phyloP scores from a whole-genome alignment of 306 rosid genomes.

The Casuarina glauca region DNA sequence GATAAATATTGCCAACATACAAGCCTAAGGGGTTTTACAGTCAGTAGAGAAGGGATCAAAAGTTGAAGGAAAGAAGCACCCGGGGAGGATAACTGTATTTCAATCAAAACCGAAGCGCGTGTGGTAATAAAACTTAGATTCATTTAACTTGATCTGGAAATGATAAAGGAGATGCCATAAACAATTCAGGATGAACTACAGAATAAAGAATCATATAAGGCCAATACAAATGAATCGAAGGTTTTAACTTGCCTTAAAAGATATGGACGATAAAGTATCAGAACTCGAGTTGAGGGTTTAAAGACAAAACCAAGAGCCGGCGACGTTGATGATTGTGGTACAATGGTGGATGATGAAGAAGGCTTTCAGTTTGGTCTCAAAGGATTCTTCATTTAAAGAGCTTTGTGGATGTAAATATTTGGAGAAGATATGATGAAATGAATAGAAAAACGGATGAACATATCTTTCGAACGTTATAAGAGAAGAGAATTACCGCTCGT shows the following conservation, averaged over 20 bases:
- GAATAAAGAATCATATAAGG: background rate
- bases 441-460: conserved; percentile 1
- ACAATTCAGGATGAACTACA: conserved; percentile 1
- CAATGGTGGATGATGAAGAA: background rate
- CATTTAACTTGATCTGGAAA: no score
- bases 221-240: no score
- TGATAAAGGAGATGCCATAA: background rate
- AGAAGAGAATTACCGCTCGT: conserved; percentile 39
- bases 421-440: background rate
- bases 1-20: background rate
- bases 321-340: conserved; percentile 11
- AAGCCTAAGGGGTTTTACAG: no score
- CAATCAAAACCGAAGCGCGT: no score
- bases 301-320: conserved; percentile 3
- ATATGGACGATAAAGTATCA: background rate
- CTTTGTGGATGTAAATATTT: background rate
- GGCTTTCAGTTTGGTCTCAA: background rate
- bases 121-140: background rate
- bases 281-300: background rate
- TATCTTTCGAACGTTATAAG: conserved; percentile 4
- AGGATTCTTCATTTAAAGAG: conserved; percentile 1
- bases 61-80: no score
- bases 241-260: background rate
- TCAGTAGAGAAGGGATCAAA: background rate
- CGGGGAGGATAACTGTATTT: no score